Evolutionary conservation across 2,329 filamentous ascomycete species (phyloP), one percentile per base, ranked within the genome.

Genomic region (Dactylellina leptospora): DNA sequence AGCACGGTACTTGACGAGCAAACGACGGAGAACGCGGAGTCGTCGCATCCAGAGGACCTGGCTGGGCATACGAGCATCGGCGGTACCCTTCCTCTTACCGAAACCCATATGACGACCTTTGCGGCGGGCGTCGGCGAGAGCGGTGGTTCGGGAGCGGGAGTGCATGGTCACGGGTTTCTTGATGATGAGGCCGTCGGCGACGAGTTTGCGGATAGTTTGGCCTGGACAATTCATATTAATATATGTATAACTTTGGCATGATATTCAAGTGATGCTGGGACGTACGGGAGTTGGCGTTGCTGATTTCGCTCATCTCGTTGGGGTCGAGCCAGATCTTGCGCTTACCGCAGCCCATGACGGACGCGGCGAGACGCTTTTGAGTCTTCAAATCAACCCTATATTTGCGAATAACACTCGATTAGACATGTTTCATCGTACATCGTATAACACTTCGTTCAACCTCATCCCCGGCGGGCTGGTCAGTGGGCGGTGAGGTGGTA

Each of bases 321-420:
- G 95, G 95, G 85, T 99, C 95, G 83, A 99, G 93, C 95, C 95
- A 99, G 86, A 99, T 96, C 91, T 99, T 99, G 89, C 93, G 91
- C 91, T 99, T 90, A 83, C 95, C 95, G 87, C 92, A 96, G 88
- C 92, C 92, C 84, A 96, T 91, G 84, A 99, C 95, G 85, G 93
- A 91, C 82, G 95, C 92, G 84, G 95, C 95, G 82, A 99, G 93
- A 86, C 96, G 93, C 90, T 99, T 99, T 89, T 99, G 96, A 84
- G 95, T 97, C 85, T 90, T 90, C 85, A 99, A 90, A 84, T 97
- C 97, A 90, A 96, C 93, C 95, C 95, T 99, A 83, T 79, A 79
- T 74, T 77, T 78, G 78, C 75, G 76, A 74, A 55, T 20, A 18
- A 44, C 33, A 27, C 16, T 22, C 25, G 16, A 48, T 70, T 70